Percentiles rank a stretch among this genome's conserved stretches.
These are phyloP conservation scores for Cercospora zeina DNA, from an alignment of 2,329 filamentous ascomycete species.

Conservation along the genomic window DNA sequence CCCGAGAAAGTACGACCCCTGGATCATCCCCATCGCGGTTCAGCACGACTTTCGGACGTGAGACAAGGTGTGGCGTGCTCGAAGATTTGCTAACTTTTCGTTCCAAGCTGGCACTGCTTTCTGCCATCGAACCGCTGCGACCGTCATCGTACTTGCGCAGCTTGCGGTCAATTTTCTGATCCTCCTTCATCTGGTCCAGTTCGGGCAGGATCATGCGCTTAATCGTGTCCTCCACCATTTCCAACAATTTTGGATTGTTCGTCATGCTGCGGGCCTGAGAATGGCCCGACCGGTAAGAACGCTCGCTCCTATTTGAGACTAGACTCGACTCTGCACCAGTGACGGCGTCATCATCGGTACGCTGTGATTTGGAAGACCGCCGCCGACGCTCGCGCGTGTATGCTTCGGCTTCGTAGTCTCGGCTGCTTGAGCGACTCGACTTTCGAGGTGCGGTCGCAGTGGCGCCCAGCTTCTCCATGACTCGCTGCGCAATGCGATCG, in stretches of 20 bases:
- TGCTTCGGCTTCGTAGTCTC: conserved; percentile 41
- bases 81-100: conserved; percentile 61
- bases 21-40: conserved; percentile 61
- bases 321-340: conserved; percentile 63
- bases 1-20: conserved; percentile 57
- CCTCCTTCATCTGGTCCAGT: conserved; percentile 84
- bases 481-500: conserved; percentile 67
- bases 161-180: conserved; percentile 75
- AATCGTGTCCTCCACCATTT: conserved; percentile 92
- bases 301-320: conserved; percentile 60
- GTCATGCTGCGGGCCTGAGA: conserved; percentile 73
- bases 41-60: conserved; percentile 61
- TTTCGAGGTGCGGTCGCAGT: conserved; percentile 49
- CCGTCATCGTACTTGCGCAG: conserved; percentile 68
- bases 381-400: conserved; percentile 37
- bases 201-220: conserved; percentile 87
- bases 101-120: conserved; percentile 54
- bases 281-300: conserved; percentile 60
- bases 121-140: conserved; percentile 52
- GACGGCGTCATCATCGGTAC: conserved; percentile 54
- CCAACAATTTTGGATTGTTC: conserved; percentile 86
- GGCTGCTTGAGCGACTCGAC: conserved; percentile 34
- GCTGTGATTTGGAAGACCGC: conserved; percentile 50
- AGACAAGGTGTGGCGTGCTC: conserved; percentile 60
- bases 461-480: conserved; percentile 64